These are phyloP conservation scores for Melocanna baccifera DNA, from an alignment of 176 grass and related monocot genomes.

Conservation along the genomic window DNA sequence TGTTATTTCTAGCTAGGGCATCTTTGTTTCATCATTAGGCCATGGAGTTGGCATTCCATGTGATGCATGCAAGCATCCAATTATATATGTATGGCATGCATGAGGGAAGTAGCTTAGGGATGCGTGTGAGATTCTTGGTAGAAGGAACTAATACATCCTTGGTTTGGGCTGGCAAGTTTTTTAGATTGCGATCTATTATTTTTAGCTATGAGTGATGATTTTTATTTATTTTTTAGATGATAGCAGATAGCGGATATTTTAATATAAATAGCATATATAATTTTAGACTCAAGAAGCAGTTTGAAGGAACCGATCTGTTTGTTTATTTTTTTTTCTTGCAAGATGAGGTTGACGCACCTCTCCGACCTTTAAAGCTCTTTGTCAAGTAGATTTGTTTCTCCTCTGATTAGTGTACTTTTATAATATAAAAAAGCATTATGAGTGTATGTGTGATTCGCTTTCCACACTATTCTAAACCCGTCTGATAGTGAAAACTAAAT, in stretches of 20 bases:
- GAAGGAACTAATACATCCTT: constrained; percentile 29
- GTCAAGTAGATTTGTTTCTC: constrained; percentile 41
- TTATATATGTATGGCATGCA: constrained; percentile 39
- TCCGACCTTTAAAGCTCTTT: not conserved
- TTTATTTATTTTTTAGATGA: no score
- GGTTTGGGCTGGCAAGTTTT: not conserved
- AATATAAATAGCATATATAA: no score
- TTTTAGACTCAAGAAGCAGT: no score
- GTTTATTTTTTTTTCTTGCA: constrained; percentile 10
- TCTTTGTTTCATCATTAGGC: constrained; percentile 56
- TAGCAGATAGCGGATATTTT: fast-evolving
- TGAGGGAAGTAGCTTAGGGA: constrained; percentile 40
- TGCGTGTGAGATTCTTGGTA: constrained; percentile 64
- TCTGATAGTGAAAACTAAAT: not conserved
- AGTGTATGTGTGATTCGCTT: constrained; percentile 16
- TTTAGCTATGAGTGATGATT: no score
- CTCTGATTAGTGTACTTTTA: constrained; percentile 23
- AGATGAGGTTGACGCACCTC: constrained; percentile 34
- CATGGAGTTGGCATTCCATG: constrained; percentile 67
- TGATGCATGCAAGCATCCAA: constrained; percentile 47
- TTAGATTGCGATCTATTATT: no score
- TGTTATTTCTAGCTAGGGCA: constrained; percentile 29
- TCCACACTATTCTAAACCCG: constrained; percentile 3
- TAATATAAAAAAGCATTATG: constrained; percentile 3
- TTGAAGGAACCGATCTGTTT: not conserved